Base-by-base conservation (phyloP, 1,284 basidiomycete genomes). In the Anthracocystis setariae region DNA sequence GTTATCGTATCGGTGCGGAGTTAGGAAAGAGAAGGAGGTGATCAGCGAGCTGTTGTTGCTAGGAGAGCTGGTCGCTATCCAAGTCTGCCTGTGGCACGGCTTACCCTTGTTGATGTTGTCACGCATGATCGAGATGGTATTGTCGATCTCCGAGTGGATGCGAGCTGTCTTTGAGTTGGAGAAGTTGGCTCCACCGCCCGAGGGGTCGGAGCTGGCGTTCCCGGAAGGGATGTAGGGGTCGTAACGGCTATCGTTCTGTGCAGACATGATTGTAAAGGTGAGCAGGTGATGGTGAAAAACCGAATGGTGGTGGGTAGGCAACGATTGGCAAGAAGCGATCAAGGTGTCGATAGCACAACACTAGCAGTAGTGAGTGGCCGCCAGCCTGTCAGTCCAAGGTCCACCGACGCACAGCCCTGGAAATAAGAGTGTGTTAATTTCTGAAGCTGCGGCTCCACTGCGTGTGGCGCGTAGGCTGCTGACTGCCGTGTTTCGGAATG, bases 121-220 rank as follows among this genome's bases (percentile, higher is more conserved):
- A 81, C 93, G 88, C 95, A 98, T 98, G 80, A 96, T 94, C 48
- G 91, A 92, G 65, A 82, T 78, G 35, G 79, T 79, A 60, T 80
- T 78, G 61, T 82, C 80, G 46, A 82, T 81, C 65, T 82, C 78
- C 15, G 72, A 68, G 63, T 82, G 80, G 56, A 82, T 82, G 24
- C 78, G 76, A 23, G 80, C 80, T 3, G 80, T 81, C 42, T 77
- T 75, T 42, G 67, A 60, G 58, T 74, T 76, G 40, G 79, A 78
- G 21, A 74, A 73, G 53, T 68, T 71, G 54, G 56, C 48, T 10
- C 62, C 60, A 46, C 72, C 65, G 37, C 77, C 73, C 13, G 70
- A 60, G 18, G 73, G 63, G 32, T 73, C 61, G 46, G 72, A 73
- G 53, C 69, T 63, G 10, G 59, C 67, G 32, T 67, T 73, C n/a